Percentiles rank a stretch among this genome's conserved stretches.
These are phyloP conservation scores for Millerozyma acaciae DNA, from an alignment of 805 yeast genomes.

Conservation along the genomic window DNA sequence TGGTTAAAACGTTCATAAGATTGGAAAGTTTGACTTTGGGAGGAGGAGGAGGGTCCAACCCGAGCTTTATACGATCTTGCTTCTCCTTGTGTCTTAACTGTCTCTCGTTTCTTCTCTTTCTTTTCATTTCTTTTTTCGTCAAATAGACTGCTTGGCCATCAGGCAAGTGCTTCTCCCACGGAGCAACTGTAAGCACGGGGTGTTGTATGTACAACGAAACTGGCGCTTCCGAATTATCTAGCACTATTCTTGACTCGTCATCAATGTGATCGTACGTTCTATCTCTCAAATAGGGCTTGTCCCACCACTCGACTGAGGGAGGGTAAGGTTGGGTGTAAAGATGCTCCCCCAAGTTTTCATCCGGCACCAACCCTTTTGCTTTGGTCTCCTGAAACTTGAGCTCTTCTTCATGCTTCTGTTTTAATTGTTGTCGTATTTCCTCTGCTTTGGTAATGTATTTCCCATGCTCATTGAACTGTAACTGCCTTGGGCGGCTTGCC, in stretches of 20 bases:
- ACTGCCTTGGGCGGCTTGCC: constrained; percentile 28
- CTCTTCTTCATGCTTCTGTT: constrained; percentile 24
- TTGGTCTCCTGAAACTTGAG: constrained; percentile 23
- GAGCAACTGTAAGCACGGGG: constrained; percentile 63
- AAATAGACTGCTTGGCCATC: constrained; percentile 49
- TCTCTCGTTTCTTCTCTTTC: constrained; percentile 68
- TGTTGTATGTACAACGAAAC: constrained; percentile 76
- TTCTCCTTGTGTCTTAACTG: constrained; percentile 58
- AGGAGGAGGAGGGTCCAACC: constrained; percentile 81
- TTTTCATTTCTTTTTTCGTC: constrained; percentile 73
- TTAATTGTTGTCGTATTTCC: constrained; percentile 40
- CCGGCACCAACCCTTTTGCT: constrained; percentile 47
- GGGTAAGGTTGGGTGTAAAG: constrained; percentile 46
- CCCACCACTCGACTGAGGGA: constrained; percentile 90
- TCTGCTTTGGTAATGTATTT: constrained; percentile 56
- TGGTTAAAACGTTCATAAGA: constrained; percentile 79
- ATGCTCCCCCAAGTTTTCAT: constrained; percentile 53
- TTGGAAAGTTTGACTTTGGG: constrained; percentile 85
- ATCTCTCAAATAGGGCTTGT: constrained; percentile 48
- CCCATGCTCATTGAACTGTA: constrained; percentile 59
- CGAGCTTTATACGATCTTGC: constrained; percentile 75
- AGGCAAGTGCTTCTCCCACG: constrained; percentile 48
- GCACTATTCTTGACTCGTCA: constrained; percentile 22
- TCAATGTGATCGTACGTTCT: constrained; percentile 33
- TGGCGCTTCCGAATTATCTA: constrained; percentile 41